Conservation (phyloP, 305 asterid genomes). For the Fraxinus paxiana region DNA sequence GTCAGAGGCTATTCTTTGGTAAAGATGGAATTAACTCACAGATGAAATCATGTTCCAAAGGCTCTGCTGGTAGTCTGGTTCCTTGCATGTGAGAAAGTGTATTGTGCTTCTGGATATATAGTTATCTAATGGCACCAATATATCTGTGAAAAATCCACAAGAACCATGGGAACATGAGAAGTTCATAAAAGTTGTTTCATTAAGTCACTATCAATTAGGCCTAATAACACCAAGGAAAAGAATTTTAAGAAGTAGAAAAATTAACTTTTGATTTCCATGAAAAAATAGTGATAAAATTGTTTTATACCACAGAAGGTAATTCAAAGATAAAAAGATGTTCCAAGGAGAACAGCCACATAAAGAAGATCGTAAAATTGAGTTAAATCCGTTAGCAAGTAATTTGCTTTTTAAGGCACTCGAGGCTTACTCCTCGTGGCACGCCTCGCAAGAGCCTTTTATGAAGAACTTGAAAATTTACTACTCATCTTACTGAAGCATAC, state of each 20-base stretch:
- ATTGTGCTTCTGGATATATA: slow-evolving; percentile 81
- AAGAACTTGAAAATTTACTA: background rate
- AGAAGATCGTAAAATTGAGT: background rate
- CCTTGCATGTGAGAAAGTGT: slow-evolving; percentile 84
- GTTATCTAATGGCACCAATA: slow-evolving; percentile 91
- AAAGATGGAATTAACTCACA: slow-evolving; percentile 45
- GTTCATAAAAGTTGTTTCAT: slow-evolving; percentile 13
- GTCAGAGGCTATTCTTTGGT: slow-evolving; percentile 5
- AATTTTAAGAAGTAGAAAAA: background rate
- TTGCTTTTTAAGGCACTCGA: background rate
- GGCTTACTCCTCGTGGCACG: background rate
- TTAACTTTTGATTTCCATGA: background rate
- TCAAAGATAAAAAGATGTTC: background rate
- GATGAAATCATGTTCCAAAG: slow-evolving; percentile 93
- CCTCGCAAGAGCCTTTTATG: background rate
- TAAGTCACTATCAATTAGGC: background rate
- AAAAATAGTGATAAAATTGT: background rate
- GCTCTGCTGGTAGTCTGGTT: slow-evolving; percentile 96
- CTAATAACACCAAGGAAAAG: background rate
- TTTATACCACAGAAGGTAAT: background rate
- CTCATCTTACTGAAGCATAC: background rate
- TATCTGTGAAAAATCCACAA: slow-evolving; percentile 51
- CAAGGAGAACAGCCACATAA: background rate
- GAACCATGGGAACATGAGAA: slow-evolving; percentile 12
- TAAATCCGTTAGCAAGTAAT: background rate